These are phyloP conservation scores for Aspergillus pseudoterreus DNA, from an alignment of 2,329 filamentous ascomycete genomes.

Conservation along the genomic window DNA sequence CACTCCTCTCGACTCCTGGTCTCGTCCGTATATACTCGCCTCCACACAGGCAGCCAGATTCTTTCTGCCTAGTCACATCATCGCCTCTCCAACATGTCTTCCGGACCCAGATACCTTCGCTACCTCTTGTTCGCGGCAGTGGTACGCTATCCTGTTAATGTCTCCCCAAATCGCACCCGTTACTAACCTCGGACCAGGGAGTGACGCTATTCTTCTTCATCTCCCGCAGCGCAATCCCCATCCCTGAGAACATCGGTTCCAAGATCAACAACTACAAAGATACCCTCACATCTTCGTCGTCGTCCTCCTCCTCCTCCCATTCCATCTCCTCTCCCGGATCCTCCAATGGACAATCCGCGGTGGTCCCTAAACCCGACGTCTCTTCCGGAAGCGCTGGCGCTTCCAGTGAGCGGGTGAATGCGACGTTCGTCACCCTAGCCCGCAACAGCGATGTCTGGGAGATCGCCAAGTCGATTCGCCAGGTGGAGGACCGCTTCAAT, in stretches of 20 bases:
- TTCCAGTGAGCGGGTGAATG: slow-evolving; percentile 74
- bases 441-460: slow-evolving; percentile 95
- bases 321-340: background rate
- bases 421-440: slow-evolving; percentile 93
- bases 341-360: slow-evolving; percentile 10
- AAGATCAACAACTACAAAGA: slow-evolving; percentile 23
- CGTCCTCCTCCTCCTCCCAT: background rate
- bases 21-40: background rate
- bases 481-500: slow-evolving; percentile 98
- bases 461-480: slow-evolving; percentile 89
- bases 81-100: slow-evolving; percentile 11
- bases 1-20: background rate
- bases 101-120: slow-evolving; percentile 14
- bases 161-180: background rate
- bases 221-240: slow-evolving; percentile 56
- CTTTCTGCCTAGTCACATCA: background rate
- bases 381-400: slow-evolving; percentile 40
- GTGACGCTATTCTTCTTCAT: slow-evolving; percentile 79
- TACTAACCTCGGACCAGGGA: slow-evolving; percentile 39
- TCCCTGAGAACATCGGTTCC: slow-evolving; percentile 25
- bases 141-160: slow-evolving; percentile 2
- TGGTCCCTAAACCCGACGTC: background rate
- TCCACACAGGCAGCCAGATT: slow-evolving; percentile 1
- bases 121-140: slow-evolving; percentile 16
- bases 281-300: slow-evolving; percentile 2